Conservation (phyloP, 83 land plant genomes). For the Picea abies region DNA sequence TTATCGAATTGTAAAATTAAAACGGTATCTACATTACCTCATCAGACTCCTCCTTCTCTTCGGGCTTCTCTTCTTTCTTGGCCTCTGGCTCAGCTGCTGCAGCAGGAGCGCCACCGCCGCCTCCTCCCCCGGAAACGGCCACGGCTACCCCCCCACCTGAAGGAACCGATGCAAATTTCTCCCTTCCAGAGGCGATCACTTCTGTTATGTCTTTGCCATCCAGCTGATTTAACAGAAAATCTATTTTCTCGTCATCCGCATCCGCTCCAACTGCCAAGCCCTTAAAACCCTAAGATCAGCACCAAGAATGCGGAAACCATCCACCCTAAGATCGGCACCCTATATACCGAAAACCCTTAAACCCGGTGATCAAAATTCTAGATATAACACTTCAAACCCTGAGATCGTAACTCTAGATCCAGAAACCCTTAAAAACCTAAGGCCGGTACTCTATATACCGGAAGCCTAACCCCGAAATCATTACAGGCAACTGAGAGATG, state of each 20-base stretch:
- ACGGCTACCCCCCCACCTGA: conserved; percentile 61
- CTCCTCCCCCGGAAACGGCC: conserved; percentile 30
- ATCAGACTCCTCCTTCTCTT: conserved; percentile 30
- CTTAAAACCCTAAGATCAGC: not conserved
- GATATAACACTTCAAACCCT: not conserved
- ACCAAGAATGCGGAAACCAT: too few relatives aligned
- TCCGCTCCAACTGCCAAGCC: conserved; percentile 63
- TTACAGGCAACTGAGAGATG: not conserved
- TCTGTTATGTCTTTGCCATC: conserved; percentile 62
- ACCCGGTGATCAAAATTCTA: too few relatives aligned
- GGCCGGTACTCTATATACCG: too few relatives aligned
- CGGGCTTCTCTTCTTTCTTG: conserved; percentile 23
- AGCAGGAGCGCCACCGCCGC: conserved; percentile 27
- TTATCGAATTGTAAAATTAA: not conserved
- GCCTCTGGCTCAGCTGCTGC: conserved; percentile 31
- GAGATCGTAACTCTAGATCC: not conserved
- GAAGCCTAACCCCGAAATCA: too few relatives aligned
- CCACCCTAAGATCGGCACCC: too few relatives aligned
- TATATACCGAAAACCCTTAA: too few relatives aligned
- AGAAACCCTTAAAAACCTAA: not conserved
- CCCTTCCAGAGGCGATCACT: conserved; percentile 65
- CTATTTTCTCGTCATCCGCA: conserved; percentile 48
- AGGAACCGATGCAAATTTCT: conserved; percentile 66
- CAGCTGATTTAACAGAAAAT: conserved; percentile 40
- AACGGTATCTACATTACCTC: conserved; percentile 9